Conservation (phyloP, 164 flowering plant species). For the Kingdonia uniflora region DNA sequence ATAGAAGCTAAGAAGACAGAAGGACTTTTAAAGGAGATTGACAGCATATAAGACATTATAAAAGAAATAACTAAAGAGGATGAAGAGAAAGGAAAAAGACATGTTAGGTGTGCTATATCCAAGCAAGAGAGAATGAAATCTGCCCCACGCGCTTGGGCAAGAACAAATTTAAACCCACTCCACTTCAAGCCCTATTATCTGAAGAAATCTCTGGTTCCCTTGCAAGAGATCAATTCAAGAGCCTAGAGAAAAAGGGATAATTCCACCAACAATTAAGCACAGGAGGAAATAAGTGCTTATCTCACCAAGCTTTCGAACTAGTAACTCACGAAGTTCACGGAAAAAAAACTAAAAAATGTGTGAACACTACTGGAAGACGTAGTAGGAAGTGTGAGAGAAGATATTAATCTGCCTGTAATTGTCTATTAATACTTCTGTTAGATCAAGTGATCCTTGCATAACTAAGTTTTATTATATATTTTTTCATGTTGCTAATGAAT, state of each 20-base stretch:
- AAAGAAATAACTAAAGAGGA: slow-evolving; percentile 84
- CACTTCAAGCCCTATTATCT: slow-evolving; percentile 70
- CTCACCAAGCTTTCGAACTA: too few relatives aligned
- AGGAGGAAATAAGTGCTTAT: too few relatives aligned
- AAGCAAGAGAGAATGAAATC: slow-evolving; percentile 67
- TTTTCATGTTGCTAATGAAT: too few relatives aligned
- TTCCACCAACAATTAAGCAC: slow-evolving; percentile 52
- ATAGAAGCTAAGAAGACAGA: slow-evolving; percentile 45
- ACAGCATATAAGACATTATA: slow-evolving; percentile 65
- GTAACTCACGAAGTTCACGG: too few relatives aligned
- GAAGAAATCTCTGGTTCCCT: slow-evolving; percentile 92
- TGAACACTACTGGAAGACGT: too few relatives aligned
- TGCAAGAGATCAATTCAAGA: slow-evolving; percentile 78
- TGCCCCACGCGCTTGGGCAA: slow-evolving; percentile 82
- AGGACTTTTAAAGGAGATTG: slow-evolving; percentile 60
- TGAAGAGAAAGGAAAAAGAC: slow-evolving; percentile 65
- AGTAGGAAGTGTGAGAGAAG: too few relatives aligned
- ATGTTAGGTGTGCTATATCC: slow-evolving; percentile 47
- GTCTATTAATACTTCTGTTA: too few relatives aligned
- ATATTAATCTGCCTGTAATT: too few relatives aligned
- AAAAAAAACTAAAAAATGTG: too few relatives aligned
- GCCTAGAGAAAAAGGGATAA: slow-evolving; percentile 77
- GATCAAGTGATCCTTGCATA: too few relatives aligned
- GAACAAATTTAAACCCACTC: slow-evolving; percentile 84
- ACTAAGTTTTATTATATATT: too few relatives aligned